Conservation (phyloP, 2,329 filamentous ascomycete species). For the Metarhizium album region DNA sequence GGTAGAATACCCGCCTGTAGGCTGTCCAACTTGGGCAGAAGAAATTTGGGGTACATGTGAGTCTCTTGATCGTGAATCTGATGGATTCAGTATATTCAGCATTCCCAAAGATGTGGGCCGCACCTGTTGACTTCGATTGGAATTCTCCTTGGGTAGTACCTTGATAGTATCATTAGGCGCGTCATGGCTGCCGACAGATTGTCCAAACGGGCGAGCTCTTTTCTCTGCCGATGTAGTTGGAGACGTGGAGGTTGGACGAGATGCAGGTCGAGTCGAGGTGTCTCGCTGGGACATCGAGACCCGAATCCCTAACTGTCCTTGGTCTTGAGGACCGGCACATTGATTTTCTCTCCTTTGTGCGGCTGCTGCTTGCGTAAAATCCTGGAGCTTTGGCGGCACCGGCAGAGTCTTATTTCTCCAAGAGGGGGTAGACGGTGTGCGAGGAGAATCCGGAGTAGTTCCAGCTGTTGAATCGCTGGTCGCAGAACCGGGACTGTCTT, state of each 20-base stretch:
- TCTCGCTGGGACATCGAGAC: slow-evolving; percentile 55
- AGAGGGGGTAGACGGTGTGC: slow-evolving; percentile 23
- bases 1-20: slow-evolving; percentile 7
- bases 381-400: slow-evolving; percentile 13
- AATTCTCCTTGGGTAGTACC: slow-evolving; percentile 13
- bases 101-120: slow-evolving; percentile 22
- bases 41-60: slow-evolving; percentile 10
- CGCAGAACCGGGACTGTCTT: slow-evolving; percentile 21
- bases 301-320: slow-evolving; percentile 44
- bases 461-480: slow-evolving; percentile 22
- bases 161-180: slow-evolving; percentile 12
- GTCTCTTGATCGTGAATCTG: slow-evolving; percentile 16
- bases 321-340: slow-evolving; percentile 45
- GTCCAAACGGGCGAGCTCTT: slow-evolving; percentile 15
- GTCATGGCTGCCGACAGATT: slow-evolving; percentile 13
- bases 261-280: slow-evolving; percentile 44
- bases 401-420: slow-evolving; percentile 17
- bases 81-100: slow-evolving; percentile 27
- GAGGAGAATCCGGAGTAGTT: slow-evolving; percentile 23
- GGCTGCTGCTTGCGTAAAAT: slow-evolving; percentile 12
- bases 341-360: slow-evolving; percentile 28
- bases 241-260: slow-evolving; percentile 37
- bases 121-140: slow-evolving; percentile 15
- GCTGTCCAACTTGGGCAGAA: not conserved
- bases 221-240: slow-evolving; percentile 25